phyloP scores from a whole-genome alignment of 345 rosid genomes.

The Bruguiera parviflora region DNA sequence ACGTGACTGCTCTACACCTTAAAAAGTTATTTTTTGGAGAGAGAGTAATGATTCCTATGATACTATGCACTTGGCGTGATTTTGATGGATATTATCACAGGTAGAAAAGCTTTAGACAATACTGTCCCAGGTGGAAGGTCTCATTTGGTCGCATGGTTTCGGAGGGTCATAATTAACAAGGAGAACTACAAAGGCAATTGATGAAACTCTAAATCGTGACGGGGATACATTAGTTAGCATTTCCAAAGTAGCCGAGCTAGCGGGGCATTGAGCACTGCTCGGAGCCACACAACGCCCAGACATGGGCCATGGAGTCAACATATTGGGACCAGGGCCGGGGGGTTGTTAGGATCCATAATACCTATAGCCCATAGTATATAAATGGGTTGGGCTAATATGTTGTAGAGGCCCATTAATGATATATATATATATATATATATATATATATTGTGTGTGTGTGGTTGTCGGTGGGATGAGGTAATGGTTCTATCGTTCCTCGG shows the following conservation, averaged over 20 bases:
- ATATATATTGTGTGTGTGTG: too few relatives aligned
- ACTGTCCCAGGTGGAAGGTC: constrained; percentile 59
- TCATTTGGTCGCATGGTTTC: constrained; percentile 85
- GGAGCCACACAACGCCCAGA: constrained; percentile 91
- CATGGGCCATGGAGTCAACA: constrained; percentile 84
- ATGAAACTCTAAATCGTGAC: constrained; percentile 47
- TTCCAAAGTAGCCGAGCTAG: constrained; percentile 69
- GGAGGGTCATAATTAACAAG: constrained; percentile 56
- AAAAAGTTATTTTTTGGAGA: too few relatives aligned
- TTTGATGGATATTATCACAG: constrained; percentile 79
- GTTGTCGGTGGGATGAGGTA: too few relatives aligned
- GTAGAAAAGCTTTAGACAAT: constrained; percentile 81
- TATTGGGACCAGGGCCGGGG: constrained; percentile 73
- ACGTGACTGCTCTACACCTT: too few relatives aligned
- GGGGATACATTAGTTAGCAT: constrained; percentile 65
- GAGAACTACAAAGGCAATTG: constrained; percentile 62
- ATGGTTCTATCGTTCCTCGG: constrained; percentile 76
- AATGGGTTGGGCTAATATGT: too few relatives aligned
- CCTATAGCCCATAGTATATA: too few relatives aligned
- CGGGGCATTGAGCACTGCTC: constrained; percentile 89
- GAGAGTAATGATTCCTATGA: too few relatives aligned
- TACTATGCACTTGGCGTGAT: constrained; percentile 86
- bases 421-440: too few relatives aligned
- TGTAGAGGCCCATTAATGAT: too few relatives aligned
- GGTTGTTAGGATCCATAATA: too few relatives aligned